Conservation (phyloP, 2,329 filamentous ascomycete species). For the Ambrosiella xylebori region DNA sequence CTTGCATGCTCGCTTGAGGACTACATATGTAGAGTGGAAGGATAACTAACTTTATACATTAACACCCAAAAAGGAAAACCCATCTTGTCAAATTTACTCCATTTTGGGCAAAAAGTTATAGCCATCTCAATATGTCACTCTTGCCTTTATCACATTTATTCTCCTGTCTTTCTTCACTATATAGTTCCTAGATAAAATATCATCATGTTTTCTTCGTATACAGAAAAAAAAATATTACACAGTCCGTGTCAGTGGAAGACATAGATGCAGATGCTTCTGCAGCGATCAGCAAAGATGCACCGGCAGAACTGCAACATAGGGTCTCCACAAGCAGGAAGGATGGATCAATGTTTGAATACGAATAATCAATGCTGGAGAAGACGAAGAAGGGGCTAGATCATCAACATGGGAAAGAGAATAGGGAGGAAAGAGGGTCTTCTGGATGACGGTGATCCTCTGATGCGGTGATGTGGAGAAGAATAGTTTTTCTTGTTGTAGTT, state of each 20-base stretch:
- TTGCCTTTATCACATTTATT: neutral
- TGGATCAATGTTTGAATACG: neutral
- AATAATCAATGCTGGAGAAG: neutral
- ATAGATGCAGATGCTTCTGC: neutral
- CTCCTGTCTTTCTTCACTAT: neutral
- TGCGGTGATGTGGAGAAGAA: neutral
- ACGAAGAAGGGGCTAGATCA: neutral
- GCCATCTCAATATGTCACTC: too few relatives aligned
- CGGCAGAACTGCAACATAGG: too few relatives aligned
- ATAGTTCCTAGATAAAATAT: neutral
- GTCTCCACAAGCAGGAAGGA: neutral
- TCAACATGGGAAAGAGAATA: neutral
- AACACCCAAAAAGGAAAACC: neutral
- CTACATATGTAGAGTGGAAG: too few relatives aligned
- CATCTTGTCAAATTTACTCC: neutral
- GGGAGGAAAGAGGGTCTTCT: neutral
- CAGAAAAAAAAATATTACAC: neutral
- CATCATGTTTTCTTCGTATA: neutral
- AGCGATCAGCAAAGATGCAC: neutral
- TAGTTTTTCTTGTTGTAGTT: neutral
- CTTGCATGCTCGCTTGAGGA: too few relatives aligned
- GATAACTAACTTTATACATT: too few relatives aligned
- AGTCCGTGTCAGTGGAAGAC: too few relatives aligned
- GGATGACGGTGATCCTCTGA: neutral
- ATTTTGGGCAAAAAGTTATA: neutral